These are phyloP conservation scores for Schizothecium vesticola DNA, from an alignment of 495 filamentous ascomycete genomes.

Conservation along the genomic window DNA sequence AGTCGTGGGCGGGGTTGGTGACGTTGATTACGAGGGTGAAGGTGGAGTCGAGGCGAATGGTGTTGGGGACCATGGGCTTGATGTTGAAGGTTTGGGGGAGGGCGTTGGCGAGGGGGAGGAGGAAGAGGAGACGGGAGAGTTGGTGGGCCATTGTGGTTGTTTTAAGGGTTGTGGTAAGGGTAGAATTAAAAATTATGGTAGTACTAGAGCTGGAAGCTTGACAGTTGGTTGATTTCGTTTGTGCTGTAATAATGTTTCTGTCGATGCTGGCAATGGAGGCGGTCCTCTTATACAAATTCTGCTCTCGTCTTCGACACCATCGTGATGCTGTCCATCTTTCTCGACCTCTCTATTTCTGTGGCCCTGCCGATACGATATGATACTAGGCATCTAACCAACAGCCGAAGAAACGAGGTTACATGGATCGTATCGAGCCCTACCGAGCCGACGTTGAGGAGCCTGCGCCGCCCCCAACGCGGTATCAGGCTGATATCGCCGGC, in stretches of 20 bases:
- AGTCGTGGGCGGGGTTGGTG: background rate
- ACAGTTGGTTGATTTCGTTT: background rate
- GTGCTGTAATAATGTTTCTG: background rate
- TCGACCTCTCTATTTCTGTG: background rate
- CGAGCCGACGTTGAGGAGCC: background rate
- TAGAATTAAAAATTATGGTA: background rate
- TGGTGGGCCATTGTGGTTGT: background rate
- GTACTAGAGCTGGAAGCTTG: background rate
- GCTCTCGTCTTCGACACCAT: background rate
- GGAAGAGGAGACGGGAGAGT: background rate
- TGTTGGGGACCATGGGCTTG: background rate
- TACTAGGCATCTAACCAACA: background rate
- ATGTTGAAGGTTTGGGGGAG: background rate
- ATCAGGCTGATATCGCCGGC: background rate
- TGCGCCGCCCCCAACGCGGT: background rate
- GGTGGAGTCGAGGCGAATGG: background rate
- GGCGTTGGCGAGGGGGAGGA: background rate
- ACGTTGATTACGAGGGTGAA: background rate
- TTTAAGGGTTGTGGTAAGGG: background rate
- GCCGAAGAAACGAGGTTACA: background rate
- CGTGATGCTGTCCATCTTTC: background rate
- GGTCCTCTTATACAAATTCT: background rate
- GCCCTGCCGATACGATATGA: background rate
- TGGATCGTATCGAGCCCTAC: background rate
- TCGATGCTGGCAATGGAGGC: background rate